These are phyloP conservation scores for Zychaea mexicana DNA, from an alignment of 371 early-diverging fungal genomes.

Conservation along the genomic window DNA sequence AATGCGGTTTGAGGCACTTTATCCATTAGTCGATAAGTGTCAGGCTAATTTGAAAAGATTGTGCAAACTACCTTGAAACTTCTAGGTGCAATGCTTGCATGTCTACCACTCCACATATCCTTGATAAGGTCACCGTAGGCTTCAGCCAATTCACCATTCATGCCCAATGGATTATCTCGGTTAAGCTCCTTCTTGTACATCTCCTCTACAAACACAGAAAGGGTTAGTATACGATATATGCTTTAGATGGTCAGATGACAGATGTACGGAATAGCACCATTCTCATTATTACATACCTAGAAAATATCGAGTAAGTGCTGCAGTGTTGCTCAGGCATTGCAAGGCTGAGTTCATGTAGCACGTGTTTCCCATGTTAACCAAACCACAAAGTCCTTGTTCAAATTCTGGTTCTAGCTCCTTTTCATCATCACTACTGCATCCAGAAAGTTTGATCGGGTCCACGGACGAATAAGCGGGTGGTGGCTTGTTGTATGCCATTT, in stretches of 20 bases:
- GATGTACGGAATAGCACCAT: background rate
- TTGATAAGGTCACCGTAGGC: constrained; percentile 66
- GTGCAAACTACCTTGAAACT: constrained; percentile 72
- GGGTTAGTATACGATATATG: background rate
- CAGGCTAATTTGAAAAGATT: background rate
- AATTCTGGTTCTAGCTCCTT: background rate
- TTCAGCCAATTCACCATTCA: constrained; percentile 65
- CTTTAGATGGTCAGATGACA: background rate
- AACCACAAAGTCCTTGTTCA: constrained; percentile 58
- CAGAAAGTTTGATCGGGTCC: background rate
- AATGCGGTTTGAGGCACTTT: no score
- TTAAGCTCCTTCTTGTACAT: constrained; percentile 51
- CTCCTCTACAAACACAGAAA: constrained; percentile 20
- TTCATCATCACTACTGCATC: background rate
- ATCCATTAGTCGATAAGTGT: no score
- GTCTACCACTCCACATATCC: constrained; percentile 59
- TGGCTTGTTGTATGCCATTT: background rate
- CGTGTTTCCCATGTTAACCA: constrained; percentile 84
- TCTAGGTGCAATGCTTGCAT: constrained; percentile 58
- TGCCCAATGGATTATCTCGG: constrained; percentile 60
- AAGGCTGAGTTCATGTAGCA: constrained; percentile 88
- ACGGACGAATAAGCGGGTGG: background rate
- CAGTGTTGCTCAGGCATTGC: constrained; percentile 77
- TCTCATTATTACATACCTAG: constrained; percentile 24
- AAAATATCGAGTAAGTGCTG: constrained; percentile 64